Base-by-base conservation (phyloP, 2,329 filamentous ascomycete species). In the Pyricularia sp. region DNA sequence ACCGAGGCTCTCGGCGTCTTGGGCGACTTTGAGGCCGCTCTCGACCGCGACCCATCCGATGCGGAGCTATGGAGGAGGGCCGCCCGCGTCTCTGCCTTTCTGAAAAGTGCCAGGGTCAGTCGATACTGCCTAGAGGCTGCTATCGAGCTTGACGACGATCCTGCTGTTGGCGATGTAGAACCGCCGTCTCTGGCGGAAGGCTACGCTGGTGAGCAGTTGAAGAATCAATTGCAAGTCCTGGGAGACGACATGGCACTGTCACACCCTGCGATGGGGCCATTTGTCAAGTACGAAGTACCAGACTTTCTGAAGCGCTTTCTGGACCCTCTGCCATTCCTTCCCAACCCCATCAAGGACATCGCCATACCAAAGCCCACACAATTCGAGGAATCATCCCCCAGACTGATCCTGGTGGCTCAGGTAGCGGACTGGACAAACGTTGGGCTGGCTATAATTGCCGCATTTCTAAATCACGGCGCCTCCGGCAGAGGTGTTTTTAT, bases 141-240 rank as follows among this genome's bases (percentile, higher is more conserved):
- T 6, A 85, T 90, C 36, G 88, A 90, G 75, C 78, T 90, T 55
- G 88, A 90, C 71, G 88, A 90, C 73, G 88, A 90, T 72, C 88
- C 88, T 0, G 82, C 87, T 2, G 79, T 89, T 1, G 82, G 83
- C 31, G 87, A 90, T 71, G 84, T 90, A 14, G 84, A 88, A 36
- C 88, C 88, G 0, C 85, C 86, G 0, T 88, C 87, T 0, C 77
- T 90, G 17, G 86, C 87, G 61, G 88, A 90, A 73, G 86, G 82
- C 0, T 83, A 89, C 70, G 87, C 88, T 0, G 88, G 88, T 4
- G 85, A 88, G 72, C 85, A 89, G 73, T 76, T 90, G 66, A 88
- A 86, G 71, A 77, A 82, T 36, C 81, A 86, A 63, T 79, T 90
- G 5, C 72, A 82, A 26, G 76, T 86, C 2, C 77, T 90, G 1